Conservation (phyloP, 345 rosid species). For the Cochlearia excelsa region DNA sequence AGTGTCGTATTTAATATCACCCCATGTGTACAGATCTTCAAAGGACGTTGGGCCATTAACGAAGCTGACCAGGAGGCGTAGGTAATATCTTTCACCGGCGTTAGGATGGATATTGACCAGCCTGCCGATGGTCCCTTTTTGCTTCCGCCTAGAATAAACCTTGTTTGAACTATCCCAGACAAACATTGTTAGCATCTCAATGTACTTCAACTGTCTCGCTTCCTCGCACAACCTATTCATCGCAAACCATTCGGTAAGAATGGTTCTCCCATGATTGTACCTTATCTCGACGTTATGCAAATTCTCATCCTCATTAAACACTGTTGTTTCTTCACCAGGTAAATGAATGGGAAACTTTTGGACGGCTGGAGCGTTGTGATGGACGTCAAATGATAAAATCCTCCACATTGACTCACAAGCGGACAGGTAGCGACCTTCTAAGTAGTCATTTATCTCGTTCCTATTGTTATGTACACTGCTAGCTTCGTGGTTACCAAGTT, state of each 20-base stretch:
- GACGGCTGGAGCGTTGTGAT: background rate
- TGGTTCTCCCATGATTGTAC: background rate
- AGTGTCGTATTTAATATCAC: background rate
- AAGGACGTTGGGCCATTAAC: background rate
- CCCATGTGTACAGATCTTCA: background rate
- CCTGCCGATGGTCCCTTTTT: background rate
- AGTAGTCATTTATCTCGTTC: background rate
- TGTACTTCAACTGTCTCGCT: background rate
- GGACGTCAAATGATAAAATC: background rate
- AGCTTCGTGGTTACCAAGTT: no score
- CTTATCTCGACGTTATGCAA: background rate
- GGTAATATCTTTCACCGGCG: background rate
- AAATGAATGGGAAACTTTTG: background rate
- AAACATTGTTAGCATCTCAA: background rate
- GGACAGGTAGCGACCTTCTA: background rate
- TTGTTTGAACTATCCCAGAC: background rate
- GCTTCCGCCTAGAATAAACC: background rate
- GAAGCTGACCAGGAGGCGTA: background rate
- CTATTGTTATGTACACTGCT: no score
- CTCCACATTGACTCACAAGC: background rate
- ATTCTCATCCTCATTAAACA: no score
- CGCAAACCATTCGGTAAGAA: background rate
- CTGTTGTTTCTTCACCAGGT: background rate
- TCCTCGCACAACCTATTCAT: background rate
- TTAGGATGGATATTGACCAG: background rate